A percentile compares a stretch with the other conserved stretches of the same genome.
Evolutionary conservation across 768 basidiomycete species (phyloP).

Genomic region (Hygrocybe punicea): DNA sequence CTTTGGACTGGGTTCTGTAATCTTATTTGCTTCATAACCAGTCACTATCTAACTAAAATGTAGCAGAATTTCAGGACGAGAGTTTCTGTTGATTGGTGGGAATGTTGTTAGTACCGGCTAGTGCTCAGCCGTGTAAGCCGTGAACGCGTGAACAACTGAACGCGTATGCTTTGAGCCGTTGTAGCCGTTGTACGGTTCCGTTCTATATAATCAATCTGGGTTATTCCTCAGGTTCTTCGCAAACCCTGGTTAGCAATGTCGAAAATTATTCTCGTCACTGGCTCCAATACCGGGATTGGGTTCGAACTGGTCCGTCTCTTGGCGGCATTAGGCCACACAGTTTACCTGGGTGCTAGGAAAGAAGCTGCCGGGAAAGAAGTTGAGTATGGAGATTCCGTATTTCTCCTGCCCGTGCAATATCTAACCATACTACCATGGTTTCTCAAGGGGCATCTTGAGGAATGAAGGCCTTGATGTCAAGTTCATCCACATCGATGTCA

Average conservation of each 20-base stretch:
- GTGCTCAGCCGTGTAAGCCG: too few species aligned
- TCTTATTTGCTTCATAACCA: too few species aligned
- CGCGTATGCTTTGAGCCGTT: too few species aligned
- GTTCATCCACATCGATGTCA: constrained; percentile 41
- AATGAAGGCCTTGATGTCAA: constrained; percentile 24
- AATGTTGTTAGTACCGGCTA: too few species aligned
- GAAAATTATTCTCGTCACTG: constrained; percentile 42
- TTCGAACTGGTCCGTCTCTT: constrained; percentile 44
- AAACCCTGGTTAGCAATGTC: constrained; percentile 16
- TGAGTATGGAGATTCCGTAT: constrained; percentile 33
- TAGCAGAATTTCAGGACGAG: too few species aligned
- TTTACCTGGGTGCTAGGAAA: constrained; percentile 45
- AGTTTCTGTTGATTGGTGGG: too few species aligned
- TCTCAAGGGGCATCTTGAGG: constrained; percentile 17
- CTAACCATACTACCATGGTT: neutral
- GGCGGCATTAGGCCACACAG: constrained; percentile 42
- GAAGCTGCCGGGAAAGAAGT: constrained; percentile 39
- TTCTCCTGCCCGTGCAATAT: neutral
- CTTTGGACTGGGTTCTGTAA: too few species aligned
- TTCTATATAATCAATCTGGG: too few species aligned
- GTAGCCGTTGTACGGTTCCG: too few species aligned
- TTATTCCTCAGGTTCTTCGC: too few species aligned
- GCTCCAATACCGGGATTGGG: constrained; percentile 46
- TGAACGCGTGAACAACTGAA: too few species aligned
- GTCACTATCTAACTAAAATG: too few species aligned